Evolutionary conservation across 1,284 basidiomycete species (phyloP).

Genomic region (Xerocomus minutiporus): DNA sequence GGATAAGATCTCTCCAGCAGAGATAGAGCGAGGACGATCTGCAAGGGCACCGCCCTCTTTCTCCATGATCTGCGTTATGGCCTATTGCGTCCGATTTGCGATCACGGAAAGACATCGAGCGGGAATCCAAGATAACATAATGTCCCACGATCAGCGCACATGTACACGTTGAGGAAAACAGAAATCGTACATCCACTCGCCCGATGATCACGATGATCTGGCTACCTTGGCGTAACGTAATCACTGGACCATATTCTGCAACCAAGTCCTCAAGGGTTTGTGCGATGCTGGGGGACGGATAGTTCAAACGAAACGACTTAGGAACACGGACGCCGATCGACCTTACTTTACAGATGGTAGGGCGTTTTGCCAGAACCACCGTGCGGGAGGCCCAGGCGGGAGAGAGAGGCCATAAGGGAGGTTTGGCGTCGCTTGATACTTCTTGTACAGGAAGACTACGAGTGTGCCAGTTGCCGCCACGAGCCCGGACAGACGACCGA

Average conservation of each 20-base stretch:
- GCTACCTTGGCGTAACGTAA: conserved; percentile 27
- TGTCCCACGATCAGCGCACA: background rate
- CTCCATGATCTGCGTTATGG: conserved; percentile 35
- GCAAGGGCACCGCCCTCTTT: conserved; percentile 30
- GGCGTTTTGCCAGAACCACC: conserved; percentile 26
- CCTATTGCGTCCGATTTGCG: conserved; percentile 7
- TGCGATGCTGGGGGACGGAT: conserved; percentile 10
- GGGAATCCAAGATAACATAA: background rate
- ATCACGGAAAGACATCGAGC: background rate
- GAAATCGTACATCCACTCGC: conserved; percentile 28
- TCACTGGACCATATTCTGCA: conserved; percentile 33
- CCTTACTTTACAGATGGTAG: conserved; percentile 21
- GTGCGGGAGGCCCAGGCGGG: conserved; percentile 26
- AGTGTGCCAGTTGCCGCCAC: background rate
- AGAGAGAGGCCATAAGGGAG: conserved; percentile 14
- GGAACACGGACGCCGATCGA: too few relatives aligned
- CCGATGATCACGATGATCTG: conserved; percentile 30
- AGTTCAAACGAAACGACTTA: background rate
- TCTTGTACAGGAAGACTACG: conserved; percentile 1
- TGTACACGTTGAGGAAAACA: background rate
- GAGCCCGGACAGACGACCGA: conserved; percentile 1
- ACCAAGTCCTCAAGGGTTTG: conserved; percentile 24
- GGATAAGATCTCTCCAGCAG: conserved; percentile 27
- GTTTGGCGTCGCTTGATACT: background rate
- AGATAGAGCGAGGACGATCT: conserved; percentile 32